phyloP scores from a whole-genome alignment of 441 rosid species.

The Cnidoscolus chayamansa region DNA sequence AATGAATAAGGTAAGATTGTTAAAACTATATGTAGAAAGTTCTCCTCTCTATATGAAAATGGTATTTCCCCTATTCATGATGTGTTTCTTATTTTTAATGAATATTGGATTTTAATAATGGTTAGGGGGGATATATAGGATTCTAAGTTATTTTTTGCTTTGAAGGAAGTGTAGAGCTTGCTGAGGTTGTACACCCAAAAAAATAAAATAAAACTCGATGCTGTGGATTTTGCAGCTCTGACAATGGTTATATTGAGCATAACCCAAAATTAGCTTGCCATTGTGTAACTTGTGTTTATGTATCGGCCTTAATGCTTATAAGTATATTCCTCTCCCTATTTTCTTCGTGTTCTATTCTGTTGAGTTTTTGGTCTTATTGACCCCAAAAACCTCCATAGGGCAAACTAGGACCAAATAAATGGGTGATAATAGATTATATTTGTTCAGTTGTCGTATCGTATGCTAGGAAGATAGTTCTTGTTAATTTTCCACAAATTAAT shows the following conservation, averaged over 20 bases:
- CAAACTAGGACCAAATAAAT: neutral
- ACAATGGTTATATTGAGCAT: too few species aligned
- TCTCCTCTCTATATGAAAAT: neutral
- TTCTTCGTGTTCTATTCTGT: neutral
- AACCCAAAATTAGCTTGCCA: neutral
- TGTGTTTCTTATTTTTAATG: neutral
- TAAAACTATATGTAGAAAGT: neutral
- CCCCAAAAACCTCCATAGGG: neutral
- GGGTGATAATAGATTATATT: neutral
- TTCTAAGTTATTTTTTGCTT: neutral
- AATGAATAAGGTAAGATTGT: conserved; percentile 48
- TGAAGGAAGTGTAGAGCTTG: neutral
- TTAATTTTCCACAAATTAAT: neutral
- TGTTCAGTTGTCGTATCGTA: neutral
- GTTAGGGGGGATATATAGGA: neutral
- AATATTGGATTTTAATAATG: neutral
- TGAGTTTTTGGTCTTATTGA: neutral
- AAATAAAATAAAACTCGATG: too few species aligned
- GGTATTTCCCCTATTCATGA: neutral
- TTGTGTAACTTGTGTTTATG: neutral
- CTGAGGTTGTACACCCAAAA: neutral
- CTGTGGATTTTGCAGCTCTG: too few species aligned
- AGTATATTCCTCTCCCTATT: too few species aligned
- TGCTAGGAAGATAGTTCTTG: neutral
- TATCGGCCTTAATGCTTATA: neutral